phyloP scores from a whole-genome alignment of 2,329 filamentous ascomycete genomes.

The Paramyrothecium roridum region DNA sequence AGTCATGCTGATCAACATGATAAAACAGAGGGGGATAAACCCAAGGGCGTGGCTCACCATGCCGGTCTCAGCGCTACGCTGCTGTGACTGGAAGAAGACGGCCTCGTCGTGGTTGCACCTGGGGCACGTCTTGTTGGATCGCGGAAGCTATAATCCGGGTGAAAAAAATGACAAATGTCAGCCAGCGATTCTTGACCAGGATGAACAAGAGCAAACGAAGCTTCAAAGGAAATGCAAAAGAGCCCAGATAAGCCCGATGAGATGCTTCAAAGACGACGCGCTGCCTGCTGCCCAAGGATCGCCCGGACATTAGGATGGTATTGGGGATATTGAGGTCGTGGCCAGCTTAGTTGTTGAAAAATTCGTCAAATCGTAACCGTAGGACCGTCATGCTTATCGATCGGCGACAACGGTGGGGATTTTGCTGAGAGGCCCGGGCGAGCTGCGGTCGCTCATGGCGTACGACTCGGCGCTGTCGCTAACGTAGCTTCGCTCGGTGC shows the following conservation, averaged over 20 bases:
- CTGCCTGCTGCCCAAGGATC: too few species aligned
- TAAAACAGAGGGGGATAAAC: not conserved
- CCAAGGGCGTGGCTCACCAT: constrained; percentile 66
- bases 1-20: not conserved
- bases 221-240: constrained; percentile 11
- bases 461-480: constrained; percentile 20
- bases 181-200: constrained; percentile 27
- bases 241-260: too few species aligned
- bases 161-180: constrained; percentile 37
- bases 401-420: constrained; percentile 16
- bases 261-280: too few species aligned
- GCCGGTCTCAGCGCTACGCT: constrained; percentile 93
- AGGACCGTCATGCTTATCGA: constrained; percentile 4
- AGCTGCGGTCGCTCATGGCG: constrained; percentile 10
- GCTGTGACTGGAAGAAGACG: constrained; percentile 98
- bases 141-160: constrained; percentile 70
- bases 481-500: constrained; percentile 6
- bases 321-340: too few species aligned
- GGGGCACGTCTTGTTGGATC: constrained; percentile 82
- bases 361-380: too few species aligned
- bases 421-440: constrained; percentile 16
- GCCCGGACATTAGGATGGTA: too few species aligned
- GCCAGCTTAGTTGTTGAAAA: too few species aligned
- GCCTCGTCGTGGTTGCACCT: constrained; percentile 83
- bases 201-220: constrained; percentile 20